Evolutionary conservation across 371 early-diverging fungal genomes (phyloP).

Genomic region (Entomophthora muscae): DNA sequence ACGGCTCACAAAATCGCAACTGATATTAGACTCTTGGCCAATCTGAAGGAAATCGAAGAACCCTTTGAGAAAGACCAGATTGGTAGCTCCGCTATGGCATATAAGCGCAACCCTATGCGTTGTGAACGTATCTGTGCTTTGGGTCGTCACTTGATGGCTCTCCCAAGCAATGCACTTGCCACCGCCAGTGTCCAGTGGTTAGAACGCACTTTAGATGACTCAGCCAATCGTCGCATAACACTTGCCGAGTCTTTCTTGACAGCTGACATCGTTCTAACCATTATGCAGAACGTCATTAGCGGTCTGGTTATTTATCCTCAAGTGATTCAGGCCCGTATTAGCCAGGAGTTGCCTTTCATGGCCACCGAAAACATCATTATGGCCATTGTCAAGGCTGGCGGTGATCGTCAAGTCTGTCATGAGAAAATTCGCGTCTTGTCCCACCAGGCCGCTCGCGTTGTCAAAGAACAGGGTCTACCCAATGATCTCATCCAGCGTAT

Average conservation of each 20-base stretch:
- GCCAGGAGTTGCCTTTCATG: constrained; percentile 94
- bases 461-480: constrained; percentile 83
- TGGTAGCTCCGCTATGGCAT: constrained; percentile 96
- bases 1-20: constrained; percentile 94
- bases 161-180: constrained; percentile 69
- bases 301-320: constrained; percentile 94
- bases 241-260: constrained; percentile 95
- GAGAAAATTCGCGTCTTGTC: constrained; percentile 90
- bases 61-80: constrained; percentile 98
- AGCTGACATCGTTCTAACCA: constrained; percentile 82
- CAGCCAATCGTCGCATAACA: constrained; percentile 89
- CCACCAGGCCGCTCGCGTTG: constrained; percentile 79
- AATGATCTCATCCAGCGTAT: constrained; percentile 91
- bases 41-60: constrained; percentile 95
- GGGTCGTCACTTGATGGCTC: constrained; percentile 88
- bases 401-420: constrained; percentile 91
- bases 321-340: constrained; percentile 80
- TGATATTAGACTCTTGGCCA: constrained; percentile 87
- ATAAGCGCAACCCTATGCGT: constrained; percentile 98
- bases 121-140: constrained; percentile 92
- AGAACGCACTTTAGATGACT: constrained; percentile 92
- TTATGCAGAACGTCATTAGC: constrained; percentile 87
- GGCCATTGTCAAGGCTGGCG: constrained; percentile 95
- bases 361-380: constrained; percentile 98
- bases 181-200: constrained; percentile 92